Conservation (phyloP, 2,329 filamentous ascomycete species). For the Phaeophleospora eucalypticola region DNA sequence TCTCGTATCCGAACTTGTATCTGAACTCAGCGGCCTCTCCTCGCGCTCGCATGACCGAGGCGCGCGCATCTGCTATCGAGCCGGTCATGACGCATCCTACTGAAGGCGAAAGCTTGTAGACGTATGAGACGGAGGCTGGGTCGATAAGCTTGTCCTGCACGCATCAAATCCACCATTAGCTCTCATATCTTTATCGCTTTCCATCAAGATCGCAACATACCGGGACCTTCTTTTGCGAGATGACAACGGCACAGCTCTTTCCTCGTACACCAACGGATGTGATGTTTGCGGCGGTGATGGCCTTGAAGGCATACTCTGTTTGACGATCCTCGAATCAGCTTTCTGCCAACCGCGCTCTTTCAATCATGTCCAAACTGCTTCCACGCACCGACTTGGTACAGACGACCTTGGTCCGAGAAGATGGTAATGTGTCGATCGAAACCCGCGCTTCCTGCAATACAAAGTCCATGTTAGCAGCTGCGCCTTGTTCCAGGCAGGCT, state of each 20-base stretch:
- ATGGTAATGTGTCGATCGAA: slow-evolving; percentile 99
- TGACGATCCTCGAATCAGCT: slow-evolving; percentile 19
- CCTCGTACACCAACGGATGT: slow-evolving; percentile 94
- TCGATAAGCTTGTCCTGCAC: slow-evolving; percentile 98
- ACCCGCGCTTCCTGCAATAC: slow-evolving; percentile 66
- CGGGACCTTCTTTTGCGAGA: slow-evolving; percentile 99
- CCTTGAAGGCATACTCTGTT: slow-evolving; percentile 99
- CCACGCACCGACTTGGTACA: slow-evolving; percentile 97
- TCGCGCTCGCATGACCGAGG: slow-evolving; percentile 86
- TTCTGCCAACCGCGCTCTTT: neutral
- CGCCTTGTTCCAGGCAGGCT: slow-evolving; percentile 7
- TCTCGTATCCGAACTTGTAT: slow-evolving; percentile 99
- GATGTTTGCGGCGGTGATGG: slow-evolving; percentile 98
- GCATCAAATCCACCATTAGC: slow-evolving; percentile 15
- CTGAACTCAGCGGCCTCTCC: slow-evolving; percentile 95
- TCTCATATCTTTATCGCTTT: neutral
- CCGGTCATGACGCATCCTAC: slow-evolving; percentile 98
- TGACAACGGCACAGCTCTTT: slow-evolving; percentile 93
- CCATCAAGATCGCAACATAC: slow-evolving; percentile 55
- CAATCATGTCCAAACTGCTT: slow-evolving; percentile 1
- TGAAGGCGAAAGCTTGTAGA: slow-evolving; percentile 93
- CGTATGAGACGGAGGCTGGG: slow-evolving; percentile 90
- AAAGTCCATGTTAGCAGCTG: slow-evolving; percentile 18
- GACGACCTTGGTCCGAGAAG: slow-evolving; percentile 95
- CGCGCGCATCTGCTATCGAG: slow-evolving; percentile 93